Conservation (phyloP, 2,329 filamentous ascomycete genomes). For the Penicillium sp. region DNA sequence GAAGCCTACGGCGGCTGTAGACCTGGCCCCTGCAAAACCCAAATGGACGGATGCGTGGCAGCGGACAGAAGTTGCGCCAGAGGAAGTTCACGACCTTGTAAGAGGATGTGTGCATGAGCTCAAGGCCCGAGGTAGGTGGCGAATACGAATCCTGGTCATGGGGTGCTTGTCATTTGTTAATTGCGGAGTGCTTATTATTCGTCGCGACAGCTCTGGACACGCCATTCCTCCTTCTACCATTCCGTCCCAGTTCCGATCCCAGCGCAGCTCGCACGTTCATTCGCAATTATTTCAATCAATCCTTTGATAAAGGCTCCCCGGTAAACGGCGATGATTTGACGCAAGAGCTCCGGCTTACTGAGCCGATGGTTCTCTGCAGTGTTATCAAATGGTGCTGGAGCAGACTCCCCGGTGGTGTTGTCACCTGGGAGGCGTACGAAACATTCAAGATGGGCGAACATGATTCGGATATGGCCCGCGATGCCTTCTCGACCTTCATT, state of each 20-base stretch:
- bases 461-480: slow-evolving; percentile 84
- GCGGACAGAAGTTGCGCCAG: slow-evolving; percentile 74
- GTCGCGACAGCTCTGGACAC: slow-evolving; percentile 68
- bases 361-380: slow-evolving; percentile 91
- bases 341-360: slow-evolving; percentile 86
- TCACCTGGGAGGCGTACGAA: slow-evolving; percentile 96
- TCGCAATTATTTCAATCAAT: slow-evolving; percentile 80
- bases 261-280: slow-evolving; percentile 89
- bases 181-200: slow-evolving; percentile 33
- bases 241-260: slow-evolving; percentile 87
- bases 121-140: slow-evolving; percentile 81
- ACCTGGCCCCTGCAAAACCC: slow-evolving; percentile 62
- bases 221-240: slow-evolving; percentile 89
- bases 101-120: slow-evolving; percentile 83
- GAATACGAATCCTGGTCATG: slow-evolving; percentile 21
- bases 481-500: slow-evolving; percentile 95
- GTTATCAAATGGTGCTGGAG: slow-evolving; percentile 99
- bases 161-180: slow-evolving; percentile 20
- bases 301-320: slow-evolving; percentile 54
- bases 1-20: slow-evolving; percentile 49
- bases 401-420: slow-evolving; percentile 80
- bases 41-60: slow-evolving; percentile 86
- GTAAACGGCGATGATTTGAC: slow-evolving; percentile 65
- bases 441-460: slow-evolving; percentile 91
- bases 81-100: slow-evolving; percentile 86